Evolutionary conservation across 2,329 filamentous ascomycete species (phyloP), one percentile per base, ranked within the genome.

Genomic region (Fusarium nisikadoi): DNA sequence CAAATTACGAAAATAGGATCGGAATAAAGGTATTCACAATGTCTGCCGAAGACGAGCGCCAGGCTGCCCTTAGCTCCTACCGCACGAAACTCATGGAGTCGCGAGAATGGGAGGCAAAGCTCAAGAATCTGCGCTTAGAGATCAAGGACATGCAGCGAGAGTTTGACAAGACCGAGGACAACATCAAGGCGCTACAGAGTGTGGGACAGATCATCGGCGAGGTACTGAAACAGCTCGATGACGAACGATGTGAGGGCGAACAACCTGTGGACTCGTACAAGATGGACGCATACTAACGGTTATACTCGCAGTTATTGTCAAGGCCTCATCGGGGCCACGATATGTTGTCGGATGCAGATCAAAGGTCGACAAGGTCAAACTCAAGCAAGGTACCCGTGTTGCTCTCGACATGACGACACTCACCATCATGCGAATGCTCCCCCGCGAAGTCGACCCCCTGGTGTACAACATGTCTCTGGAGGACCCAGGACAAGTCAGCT

Each of bases 381-480:
- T 99, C 81, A 99, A 98, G 89, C 96, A 99, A 84, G 97, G 97
- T 78, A 98, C 95, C 33, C 94, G 96, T 79, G 96, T 99, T 61
- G 95, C 96, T 38, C 91, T 99, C 67, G 96, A 99, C 80, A 99
- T 99, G 96, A 99, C 96, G 56, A 99, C 96, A 25, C 92, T 99
- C 76, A 99, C 96, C 68, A 99, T 99, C 84, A 99, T 99, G 96
- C 94, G 96, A 79, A 99, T 99, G 96, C 88, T 99, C 50, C 97
- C 96, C 67, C 93, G 96, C 82, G 96, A 99, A 86, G 97, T 99
- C 80, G 96, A 99, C 80, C 96, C 96, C 25, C 88, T 99, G 75
- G 96, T 99, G 76, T 99, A 99, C 89, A 99, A 99, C 87, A 99
- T 99, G 96, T 99, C 96, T 25, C 85, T 99, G 77, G 96, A 99